A percentile compares a stretch with the other conserved stretches of the same genome.
Evolutionary conservation across 768 basidiomycete genomes (phyloP).

Genomic region (Rhizopogon vulgaris): DNA sequence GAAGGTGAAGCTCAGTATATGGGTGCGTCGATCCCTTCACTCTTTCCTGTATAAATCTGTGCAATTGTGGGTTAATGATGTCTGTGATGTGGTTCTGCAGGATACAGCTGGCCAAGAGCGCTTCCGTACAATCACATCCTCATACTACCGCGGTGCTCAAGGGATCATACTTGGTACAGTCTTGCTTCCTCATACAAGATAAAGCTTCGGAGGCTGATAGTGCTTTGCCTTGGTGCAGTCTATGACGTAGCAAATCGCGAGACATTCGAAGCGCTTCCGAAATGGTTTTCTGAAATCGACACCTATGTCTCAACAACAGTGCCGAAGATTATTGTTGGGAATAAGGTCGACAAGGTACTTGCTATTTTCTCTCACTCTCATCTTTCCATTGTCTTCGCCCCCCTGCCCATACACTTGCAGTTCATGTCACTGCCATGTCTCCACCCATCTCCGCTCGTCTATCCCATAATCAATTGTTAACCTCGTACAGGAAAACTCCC

Average conservation of each 20-base stretch:
- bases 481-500: constrained; percentile 69
- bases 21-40: constrained; percentile 49
- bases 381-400: no score
- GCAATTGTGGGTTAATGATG: not conserved
- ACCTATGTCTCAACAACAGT: constrained; percentile 84
- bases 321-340: constrained; percentile 91
- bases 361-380: no score
- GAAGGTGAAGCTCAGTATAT: constrained; percentile 91
- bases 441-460: not conserved
- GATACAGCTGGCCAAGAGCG: constrained; percentile 97
- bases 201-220: not conserved
- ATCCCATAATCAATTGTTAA: not conserved
- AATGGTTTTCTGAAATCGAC: constrained; percentile 91
- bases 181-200: not conserved
- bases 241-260: constrained; percentile 93
- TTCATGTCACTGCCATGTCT: not conserved
- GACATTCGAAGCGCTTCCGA: constrained; percentile 89
- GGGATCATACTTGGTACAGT: constrained; percentile 68
- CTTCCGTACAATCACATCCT: constrained; percentile 91
- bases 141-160: constrained; percentile 89
- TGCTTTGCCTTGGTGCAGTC: constrained; percentile 48
- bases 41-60: not conserved
- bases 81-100: constrained; percentile 31
- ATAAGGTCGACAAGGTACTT: constrained; percentile 86
- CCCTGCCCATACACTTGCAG: not conserved